Base-by-base conservation (phyloP, 2,329 filamentous ascomycete genomes). In the Biscogniauxia marginata region DNA sequence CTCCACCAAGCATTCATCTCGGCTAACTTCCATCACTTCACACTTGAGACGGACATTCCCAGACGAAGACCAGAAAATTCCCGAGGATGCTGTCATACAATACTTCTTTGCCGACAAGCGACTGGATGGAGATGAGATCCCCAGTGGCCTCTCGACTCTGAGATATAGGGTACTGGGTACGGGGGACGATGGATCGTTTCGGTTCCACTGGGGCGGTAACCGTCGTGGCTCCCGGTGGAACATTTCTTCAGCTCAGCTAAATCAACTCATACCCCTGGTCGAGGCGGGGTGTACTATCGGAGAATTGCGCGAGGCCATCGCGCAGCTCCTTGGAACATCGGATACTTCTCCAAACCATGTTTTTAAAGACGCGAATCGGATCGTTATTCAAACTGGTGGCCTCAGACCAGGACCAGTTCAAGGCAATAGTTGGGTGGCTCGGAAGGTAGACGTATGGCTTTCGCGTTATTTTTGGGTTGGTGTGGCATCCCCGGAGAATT, bases 361-460 rank as follows among this genome's bases (percentile, higher is more conserved):
- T n/a, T 49, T 72, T 11, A 50, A 61, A 4, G 63, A 72, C 47
- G 45, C 63, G 0, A 63, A 68, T 23, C 62, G 71, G 19, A 55
- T 75, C 13, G 58, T 67, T 2, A 55, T 75, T 4, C 55, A 62
- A 18, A 67, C 68, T 2, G 71, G 67, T 4, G 73, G 73, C 3
- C 55, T 71, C 21, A 62, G 66, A 16, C 63, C 64, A 2, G 68
- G 70, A 4, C 53, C 63, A 0, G 34, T 75, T 4, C 64, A 70
- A 25, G 73, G 73, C 11, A 65, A 68, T 21, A 62, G 59, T 49
- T 75, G 73, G 73, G 64, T 69, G 34, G 57, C 64, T 3, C 56
- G 60, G 8, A 66, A 66, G 21, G 53, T 71, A 39, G 50, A 54
- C 20, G 48, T 51, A 7, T 74, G 72, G 72, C 62, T 73, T 16